A percentile compares a stretch with the other conserved stretches of the same genome.
phyloP scores from a whole-genome alignment of 2,329 filamentous ascomycete species.

The Colletotrichum kahawae region DNA sequence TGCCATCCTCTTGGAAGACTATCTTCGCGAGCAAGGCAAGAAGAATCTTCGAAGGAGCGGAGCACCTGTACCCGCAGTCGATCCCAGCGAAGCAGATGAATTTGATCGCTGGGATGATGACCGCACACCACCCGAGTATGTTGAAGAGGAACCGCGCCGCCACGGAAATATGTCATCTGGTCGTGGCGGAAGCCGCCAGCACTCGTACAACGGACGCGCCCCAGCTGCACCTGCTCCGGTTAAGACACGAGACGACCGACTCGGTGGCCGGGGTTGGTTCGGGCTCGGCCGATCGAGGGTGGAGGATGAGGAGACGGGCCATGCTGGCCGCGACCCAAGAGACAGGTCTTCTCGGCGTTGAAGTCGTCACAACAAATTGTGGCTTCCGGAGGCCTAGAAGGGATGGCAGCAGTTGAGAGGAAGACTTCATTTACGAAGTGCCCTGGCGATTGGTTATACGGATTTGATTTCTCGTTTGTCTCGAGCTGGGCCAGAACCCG shows the following conservation, averaged over 20 bases:
- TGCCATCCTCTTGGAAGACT: slow-evolving; percentile 69
- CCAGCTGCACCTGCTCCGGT: slow-evolving; percentile 10
- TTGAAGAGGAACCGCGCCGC: slow-evolving; percentile 11
- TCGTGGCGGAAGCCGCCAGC: neutral
- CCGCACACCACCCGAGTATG: slow-evolving; percentile 13
- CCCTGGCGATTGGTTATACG: neutral
- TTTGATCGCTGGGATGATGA: slow-evolving; percentile 45
- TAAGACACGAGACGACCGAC: neutral
- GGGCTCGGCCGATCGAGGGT: slow-evolving; percentile 11
- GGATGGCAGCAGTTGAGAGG: neutral
- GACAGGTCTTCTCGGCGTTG: neutral
- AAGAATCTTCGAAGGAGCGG: slow-evolving; percentile 55
- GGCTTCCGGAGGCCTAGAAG: neutral
- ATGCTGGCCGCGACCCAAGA: neutral
- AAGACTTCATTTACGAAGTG: neutral
- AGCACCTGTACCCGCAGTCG: slow-evolving; percentile 48
- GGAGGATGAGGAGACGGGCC: slow-evolving; percentile 19
- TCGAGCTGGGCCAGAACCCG: neutral
- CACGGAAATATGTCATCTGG: slow-evolving; percentile 19
- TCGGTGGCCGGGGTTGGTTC: slow-evolving; percentile 15
- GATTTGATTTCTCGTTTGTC: neutral
- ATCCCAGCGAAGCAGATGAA: slow-evolving; percentile 58
- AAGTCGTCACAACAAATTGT: neutral
- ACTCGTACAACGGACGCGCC: neutral
- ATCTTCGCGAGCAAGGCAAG: slow-evolving; percentile 72